Conservation (phyloP, 1,139 yeast genomes). For the Zygosaccharomyces sapae region DNA sequence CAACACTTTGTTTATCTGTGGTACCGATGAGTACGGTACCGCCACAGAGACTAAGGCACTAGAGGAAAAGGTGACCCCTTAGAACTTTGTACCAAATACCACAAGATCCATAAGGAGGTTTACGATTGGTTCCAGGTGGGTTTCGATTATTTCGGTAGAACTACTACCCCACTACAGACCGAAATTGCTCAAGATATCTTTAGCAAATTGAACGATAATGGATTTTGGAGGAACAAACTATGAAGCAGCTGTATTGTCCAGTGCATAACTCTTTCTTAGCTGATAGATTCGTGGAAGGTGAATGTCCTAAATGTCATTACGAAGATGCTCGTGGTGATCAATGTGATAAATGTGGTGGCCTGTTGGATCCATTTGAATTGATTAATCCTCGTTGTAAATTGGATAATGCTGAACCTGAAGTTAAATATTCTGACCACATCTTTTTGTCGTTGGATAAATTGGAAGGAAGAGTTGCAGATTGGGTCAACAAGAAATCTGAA, state of each 20-base stretch:
- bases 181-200: constrained; percentile 94
- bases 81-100: constrained; percentile 86
- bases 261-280: constrained; percentile 88
- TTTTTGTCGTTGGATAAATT: constrained; percentile 79
- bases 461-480: constrained; percentile 65
- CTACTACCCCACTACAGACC: constrained; percentile 88
- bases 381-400: constrained; percentile 93
- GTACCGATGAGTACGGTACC: constrained; percentile 99
- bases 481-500: constrained; percentile 65
- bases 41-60: constrained; percentile 98
- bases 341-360: constrained; percentile 92
- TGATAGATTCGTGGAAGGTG: constrained; percentile 96
- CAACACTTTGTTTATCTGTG: constrained; percentile 83
- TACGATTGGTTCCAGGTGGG: constrained; percentile 97
- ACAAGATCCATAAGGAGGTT: constrained; percentile 77
- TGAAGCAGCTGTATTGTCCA: constrained; percentile 88
- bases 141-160: constrained; percentile 93
- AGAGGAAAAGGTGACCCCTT: constrained; percentile 82
- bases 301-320: constrained; percentile 89
- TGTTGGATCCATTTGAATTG: constrained; percentile 87
- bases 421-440: constrained; percentile 78
- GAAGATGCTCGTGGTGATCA: constrained; percentile 99
- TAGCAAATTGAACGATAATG: constrained; percentile 65
- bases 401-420: constrained; percentile 76
- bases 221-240: constrained; percentile 80